Base-by-base conservation (phyloP, 2,329 filamentous ascomycete genomes). In the Xylariales sp. region DNA sequence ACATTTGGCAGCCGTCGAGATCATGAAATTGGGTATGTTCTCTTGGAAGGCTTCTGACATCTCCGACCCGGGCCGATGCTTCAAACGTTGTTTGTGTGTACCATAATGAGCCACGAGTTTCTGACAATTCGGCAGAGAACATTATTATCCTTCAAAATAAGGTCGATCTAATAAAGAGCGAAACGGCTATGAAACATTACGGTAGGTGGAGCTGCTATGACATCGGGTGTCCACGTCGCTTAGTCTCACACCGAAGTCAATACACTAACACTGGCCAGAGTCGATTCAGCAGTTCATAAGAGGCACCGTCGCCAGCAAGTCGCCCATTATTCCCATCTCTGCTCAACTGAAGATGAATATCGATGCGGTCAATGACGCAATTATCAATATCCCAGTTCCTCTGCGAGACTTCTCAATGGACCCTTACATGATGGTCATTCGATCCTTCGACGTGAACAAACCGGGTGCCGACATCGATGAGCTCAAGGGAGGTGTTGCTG, bases 91-190 rank as follows among this genome's bases (percentile, higher is more conserved):
- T 8, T 36, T 12, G 12, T 7, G 3, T 10, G 30, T 2, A 10
- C 9, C 3, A 6, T 8, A 9, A 39, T 28, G 32, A 28, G 18
- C 14, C 10, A 48, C 16, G 3, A 1, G 7, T 39, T 30, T n/a
- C 66, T 69, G 12, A 70, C 52, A 2, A 3, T 34, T 50, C 1
- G n/a, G 5, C 46, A 71, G 94, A 97, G 82, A 97, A 99, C 85
- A 97, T 99, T 83, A 97, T 99, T 81, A 98, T 99, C 78, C 89
- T 99, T 67, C 96, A 99, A 83, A 99, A 99, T 86, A 99, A 99
- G 89, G 96, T 99, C 77, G 96, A 99, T 80, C 84, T 99, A 75
- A 98, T 99, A 94, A 89, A 94, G 76, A 93, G 97, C 86, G 95
- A 98, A 80, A 93, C 92, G 70, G 96, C 97, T 56, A 89, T 93